These are phyloP conservation scores for Eucalyptus viminalis DNA, from an alignment of 345 rosid species.

Conservation along the genomic window DNA sequence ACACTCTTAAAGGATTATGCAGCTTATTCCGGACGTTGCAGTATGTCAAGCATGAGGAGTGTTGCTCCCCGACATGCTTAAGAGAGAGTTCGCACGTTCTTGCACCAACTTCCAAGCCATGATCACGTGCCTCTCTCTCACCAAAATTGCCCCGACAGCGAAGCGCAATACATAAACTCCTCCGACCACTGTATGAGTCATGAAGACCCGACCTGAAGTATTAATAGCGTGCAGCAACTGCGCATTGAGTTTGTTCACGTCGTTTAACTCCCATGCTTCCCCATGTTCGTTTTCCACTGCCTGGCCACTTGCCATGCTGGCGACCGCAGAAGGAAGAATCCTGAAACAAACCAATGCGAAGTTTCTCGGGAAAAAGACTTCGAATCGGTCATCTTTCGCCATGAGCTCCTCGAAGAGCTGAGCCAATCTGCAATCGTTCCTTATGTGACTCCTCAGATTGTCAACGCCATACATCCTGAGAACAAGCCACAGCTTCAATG, in stretches of 20 bases:
- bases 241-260: slow-evolving; percentile 9
- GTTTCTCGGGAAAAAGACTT: slow-evolving; percentile 12
- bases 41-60: not conserved
- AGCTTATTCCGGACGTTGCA: not conserved
- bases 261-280: not conserved
- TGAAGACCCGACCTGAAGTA: slow-evolving; percentile 8
- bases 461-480: not conserved
- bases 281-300: not conserved
- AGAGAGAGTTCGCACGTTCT: not conserved
- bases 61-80: not conserved
- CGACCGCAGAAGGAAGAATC: not conserved
- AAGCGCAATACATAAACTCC: slow-evolving; percentile 6
- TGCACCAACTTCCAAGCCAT: slow-evolving; percentile 17
- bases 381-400: slow-evolving; percentile 13
- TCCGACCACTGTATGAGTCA: not conserved
- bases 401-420: slow-evolving; percentile 19
- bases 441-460: slow-evolving; percentile 5
- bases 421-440: slow-evolving; percentile 29
- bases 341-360: slow-evolving; percentile 48
- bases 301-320: not conserved
- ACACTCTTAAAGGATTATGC: not conserved
- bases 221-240: slow-evolving; percentile 16
- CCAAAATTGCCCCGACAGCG: slow-evolving; percentile 3
- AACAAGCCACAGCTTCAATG: not conserved
- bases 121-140: slow-evolving; percentile 7